Conservation (phyloP, 257 asterid genomes). For the Eustoma russellianum region DNA sequence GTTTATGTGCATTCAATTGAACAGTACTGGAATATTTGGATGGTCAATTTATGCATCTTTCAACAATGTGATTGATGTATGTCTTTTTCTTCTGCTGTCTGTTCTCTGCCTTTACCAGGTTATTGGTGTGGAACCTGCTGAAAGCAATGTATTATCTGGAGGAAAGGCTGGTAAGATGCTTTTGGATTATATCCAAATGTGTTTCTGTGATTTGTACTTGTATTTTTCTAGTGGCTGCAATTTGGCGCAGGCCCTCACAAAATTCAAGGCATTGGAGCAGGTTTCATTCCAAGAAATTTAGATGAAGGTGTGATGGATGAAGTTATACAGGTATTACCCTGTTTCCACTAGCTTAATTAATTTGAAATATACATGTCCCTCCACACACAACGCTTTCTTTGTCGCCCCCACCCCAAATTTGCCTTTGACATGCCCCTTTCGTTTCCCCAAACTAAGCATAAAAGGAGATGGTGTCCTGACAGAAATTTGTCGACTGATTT, state of each 20-base stretch:
- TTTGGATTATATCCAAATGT: conserved; percentile 14
- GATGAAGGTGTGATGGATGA: conserved; percentile 91
- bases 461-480: no score
- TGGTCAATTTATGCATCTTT: neutral
- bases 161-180: conserved; percentile 93
- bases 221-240: conserved; percentile 57
- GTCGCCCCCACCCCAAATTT: no score
- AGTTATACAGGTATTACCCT: conserved; percentile 71
- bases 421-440: no score
- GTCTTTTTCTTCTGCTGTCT: conserved; percentile 8
- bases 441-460: no score
- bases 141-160: conserved; percentile 88
- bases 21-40: neutral
- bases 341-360: conserved; percentile 1
- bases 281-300: conserved; percentile 90
- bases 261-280: conserved; percentile 99
- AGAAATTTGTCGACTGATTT: no score
- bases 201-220: conserved; percentile 24
- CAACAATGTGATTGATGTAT: neutral
- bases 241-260: conserved; percentile 99
- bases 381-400: no score
- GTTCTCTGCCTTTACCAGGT: conserved; percentile 34
- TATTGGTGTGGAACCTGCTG: conserved; percentile 91
- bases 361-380: no score
- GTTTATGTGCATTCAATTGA: neutral